Conservation (phyloP, 2,329 filamentous ascomycete genomes). For the Fusarium brevicatenulatum region DNA sequence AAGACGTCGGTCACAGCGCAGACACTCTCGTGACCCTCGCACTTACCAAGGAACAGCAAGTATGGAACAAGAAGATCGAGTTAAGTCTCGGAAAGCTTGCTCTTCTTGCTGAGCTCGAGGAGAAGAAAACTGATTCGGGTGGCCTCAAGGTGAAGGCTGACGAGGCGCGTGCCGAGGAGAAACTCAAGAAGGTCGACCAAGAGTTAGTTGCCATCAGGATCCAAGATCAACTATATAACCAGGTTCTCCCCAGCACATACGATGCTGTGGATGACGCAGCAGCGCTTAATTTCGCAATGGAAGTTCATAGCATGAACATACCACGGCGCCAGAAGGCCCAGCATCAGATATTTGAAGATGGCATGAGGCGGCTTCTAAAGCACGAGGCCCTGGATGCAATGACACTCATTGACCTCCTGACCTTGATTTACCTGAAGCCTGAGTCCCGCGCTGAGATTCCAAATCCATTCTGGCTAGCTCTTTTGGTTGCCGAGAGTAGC, state of each 20-base stretch:
- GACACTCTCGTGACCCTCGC: conserved; percentile 77
- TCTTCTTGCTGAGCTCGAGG: conserved; percentile 70
- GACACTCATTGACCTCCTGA: conserved; percentile 79
- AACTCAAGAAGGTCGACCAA: conserved; percentile 66
- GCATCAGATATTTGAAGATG: conserved; percentile 75
- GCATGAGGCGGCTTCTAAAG: conserved; percentile 74
- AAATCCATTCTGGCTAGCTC: conserved; percentile 79
- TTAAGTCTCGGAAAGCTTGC: conserved; percentile 88
- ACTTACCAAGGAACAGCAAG: conserved; percentile 75
- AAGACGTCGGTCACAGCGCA: conserved; percentile 78
- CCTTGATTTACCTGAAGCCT: conserved; percentile 69
- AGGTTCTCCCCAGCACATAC: conserved; percentile 73
- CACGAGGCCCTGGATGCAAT: conserved; percentile 76
- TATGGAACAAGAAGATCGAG: conserved; percentile 95
- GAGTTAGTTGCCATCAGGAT: conserved; percentile 77
- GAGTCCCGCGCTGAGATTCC: conserved; percentile 63
- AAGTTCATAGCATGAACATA: conserved; percentile 68
- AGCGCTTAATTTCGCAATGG: conserved; percentile 79
- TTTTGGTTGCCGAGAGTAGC: conserved; percentile 68
- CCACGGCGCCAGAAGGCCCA: conserved; percentile 72
- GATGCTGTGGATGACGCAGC: conserved; percentile 83
- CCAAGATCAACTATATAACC: conserved; percentile 81
- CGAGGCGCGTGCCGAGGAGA: conserved; percentile 53
- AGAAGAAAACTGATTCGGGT: conserved; percentile 45
- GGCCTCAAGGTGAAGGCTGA: conserved; percentile 53